Evolutionary conservation across 2,329 filamentous ascomycete species (phyloP), one percentile per base, ranked within the genome.

Genomic region (Fonsecaea pedrosoi): DNA sequence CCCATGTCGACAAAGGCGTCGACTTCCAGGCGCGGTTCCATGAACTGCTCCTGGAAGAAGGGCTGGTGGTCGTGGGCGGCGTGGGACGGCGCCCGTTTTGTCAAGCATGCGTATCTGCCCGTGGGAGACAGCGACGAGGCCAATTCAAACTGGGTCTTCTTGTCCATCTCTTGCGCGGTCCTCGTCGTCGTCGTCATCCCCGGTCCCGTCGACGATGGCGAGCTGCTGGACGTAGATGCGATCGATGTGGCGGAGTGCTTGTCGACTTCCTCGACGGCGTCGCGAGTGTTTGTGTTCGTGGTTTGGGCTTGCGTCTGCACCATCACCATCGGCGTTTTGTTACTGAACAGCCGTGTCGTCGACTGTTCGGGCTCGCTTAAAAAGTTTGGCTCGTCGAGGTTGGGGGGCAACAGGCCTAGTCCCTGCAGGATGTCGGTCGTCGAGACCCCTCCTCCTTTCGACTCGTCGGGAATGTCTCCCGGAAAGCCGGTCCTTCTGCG

Each of bases 401-500:
- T 25, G 2, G 56, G 60, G 30, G 6, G 56, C 15, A 61, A 56
- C 32, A 69, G 45, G 21, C 64, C 65, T 53, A 69, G 54, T 3
- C 64, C 60, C n/a, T 45, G 10, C 5, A 69, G 37, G 25, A 69
- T 69, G 13, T 59, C 64, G 9, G 37, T 18, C 12, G 68, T 68
- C 4, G 62, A 50, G 13, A 66, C 60, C 30, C 8, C 10, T 18
- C 65, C 65, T 8, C 25, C 25, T 25, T 32, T 64, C 0, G 58
- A 62, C 38, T 69, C 65, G 56, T 65, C 56, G 2, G 57, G 65
- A 13, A 65, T 53, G 10, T 54, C 21, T 25, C 68, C 68, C 10
- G 68, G 68, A 50, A 69, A 69, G 8, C 59, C 62, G 3, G 45
- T 58, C 12, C 42, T 53, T 18, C 38, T 30, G 35, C 59, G 62